Evolutionary conservation across 192 early-diverging fungal species (phyloP).

Genomic region (Dimargaris xerosporica): DNA sequence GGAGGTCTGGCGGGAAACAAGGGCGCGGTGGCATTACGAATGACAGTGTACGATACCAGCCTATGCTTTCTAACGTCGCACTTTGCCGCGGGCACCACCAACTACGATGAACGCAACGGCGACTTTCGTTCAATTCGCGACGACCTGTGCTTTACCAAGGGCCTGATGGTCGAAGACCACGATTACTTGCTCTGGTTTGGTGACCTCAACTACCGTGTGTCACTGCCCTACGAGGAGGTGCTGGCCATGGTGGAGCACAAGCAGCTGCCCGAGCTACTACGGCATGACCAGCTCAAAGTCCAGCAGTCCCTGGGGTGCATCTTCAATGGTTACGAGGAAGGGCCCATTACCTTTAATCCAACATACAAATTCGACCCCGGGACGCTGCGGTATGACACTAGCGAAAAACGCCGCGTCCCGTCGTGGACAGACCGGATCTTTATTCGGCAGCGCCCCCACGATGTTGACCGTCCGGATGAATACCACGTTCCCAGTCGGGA

Average conservation of each 20-base stretch:
- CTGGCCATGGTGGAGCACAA: slow-evolving; percentile 22
- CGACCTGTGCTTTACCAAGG: slow-evolving; percentile 55
- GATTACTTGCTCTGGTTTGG: slow-evolving; percentile 77
- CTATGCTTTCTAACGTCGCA: slow-evolving; percentile 88
- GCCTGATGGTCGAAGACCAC: slow-evolving; percentile 56
- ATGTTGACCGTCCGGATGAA: background rate
- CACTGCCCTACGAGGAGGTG: slow-evolving; percentile 51
- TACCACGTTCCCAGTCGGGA: background rate
- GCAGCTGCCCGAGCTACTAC: slow-evolving; percentile 33
- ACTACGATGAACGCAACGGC: slow-evolving; percentile 62
- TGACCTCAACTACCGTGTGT: slow-evolving; percentile 87
- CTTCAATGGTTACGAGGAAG: slow-evolving; percentile 71
- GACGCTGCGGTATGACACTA: slow-evolving; percentile 72
- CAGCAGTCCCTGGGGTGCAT: slow-evolving; percentile 43
- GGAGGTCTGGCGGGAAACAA: slow-evolving; percentile 96
- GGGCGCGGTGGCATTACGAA: slow-evolving; percentile 83
- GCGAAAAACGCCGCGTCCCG: slow-evolving; percentile 84
- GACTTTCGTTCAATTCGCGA: slow-evolving; percentile 70
- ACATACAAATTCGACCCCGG: slow-evolving; percentile 96
- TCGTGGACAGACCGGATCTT: slow-evolving; percentile 94
- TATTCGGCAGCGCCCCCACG: slow-evolving; percentile 22
- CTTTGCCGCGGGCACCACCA: slow-evolving; percentile 69
- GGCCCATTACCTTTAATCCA: slow-evolving; percentile 65
- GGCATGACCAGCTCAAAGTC: slow-evolving; percentile 39
- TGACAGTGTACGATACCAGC: slow-evolving; percentile 72